Evolutionary conservation across 257 asterid species (phyloP).

Genomic region (Jaltomata sinuosa): DNA sequence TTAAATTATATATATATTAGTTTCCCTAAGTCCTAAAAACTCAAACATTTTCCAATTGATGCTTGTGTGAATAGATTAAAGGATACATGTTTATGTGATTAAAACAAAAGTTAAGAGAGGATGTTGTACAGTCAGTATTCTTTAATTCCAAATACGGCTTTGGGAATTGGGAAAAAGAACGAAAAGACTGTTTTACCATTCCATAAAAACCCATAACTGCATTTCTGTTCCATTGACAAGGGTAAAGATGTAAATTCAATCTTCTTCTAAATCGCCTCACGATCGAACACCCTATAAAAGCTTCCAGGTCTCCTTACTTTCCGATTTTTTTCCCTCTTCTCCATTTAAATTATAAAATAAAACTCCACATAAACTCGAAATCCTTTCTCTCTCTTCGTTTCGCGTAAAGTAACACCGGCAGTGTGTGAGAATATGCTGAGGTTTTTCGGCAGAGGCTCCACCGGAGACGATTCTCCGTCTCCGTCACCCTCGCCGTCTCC

Average conservation of each 20-base stretch:
- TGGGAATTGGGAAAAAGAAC: not conserved
- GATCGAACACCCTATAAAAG: not conserved
- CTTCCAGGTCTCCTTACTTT: not conserved
- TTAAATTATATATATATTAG: no score
- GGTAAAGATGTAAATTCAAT: not conserved
- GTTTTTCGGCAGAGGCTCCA: slow-evolving; percentile 41
- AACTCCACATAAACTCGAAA: not conserved
- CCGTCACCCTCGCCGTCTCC: slow-evolving; percentile 4
- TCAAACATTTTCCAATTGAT: no score
- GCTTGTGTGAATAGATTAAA: no score
- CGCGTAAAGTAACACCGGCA: not conserved
- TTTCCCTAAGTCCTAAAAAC: no score
- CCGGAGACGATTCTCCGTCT: slow-evolving; percentile 15
- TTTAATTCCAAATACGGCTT: no score
- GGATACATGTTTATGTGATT: no score
- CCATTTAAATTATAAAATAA: not conserved
- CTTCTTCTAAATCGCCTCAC: not conserved
- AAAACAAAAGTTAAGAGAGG: no score
- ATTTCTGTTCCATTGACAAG: not conserved
- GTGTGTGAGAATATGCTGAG: slow-evolving; percentile 32
- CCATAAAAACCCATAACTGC: not conserved
- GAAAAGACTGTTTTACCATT: not conserved
- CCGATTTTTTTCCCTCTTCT: not conserved
- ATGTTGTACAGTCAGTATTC: no score
- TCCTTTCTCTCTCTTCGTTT: not conserved